Evolutionary conservation across 768 basidiomycete species (phyloP), one percentile per base, ranked within the genome.

Genomic region (Lactifluus hygrophoroides): DNA sequence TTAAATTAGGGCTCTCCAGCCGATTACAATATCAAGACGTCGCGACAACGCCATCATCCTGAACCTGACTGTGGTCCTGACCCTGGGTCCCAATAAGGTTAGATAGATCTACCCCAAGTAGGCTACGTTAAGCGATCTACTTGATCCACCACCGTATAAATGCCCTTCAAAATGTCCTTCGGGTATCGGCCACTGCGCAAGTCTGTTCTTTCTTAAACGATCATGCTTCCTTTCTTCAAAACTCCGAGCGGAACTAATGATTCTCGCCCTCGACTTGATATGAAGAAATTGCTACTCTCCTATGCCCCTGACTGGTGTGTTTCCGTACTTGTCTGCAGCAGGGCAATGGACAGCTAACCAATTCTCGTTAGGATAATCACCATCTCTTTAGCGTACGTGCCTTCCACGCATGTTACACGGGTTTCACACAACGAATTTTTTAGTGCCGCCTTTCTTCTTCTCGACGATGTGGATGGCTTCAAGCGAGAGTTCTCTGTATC

Each of bases 221-320:
- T 17, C 3, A 57, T 57, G 54, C 11, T 38, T 27, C 27, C 37
- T 9, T 51, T 56, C 38, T 44, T 60, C 14, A 37, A 30, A 44
- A 54, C 28, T 27, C 1, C 11, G 6, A 3, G 14, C 37, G 25
- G 37, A 6, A 16, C 38, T 7, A 13, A 14, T 13, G 25, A 25
- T 8, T 25, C 23, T 48, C 42, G 19, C 13, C 16, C 47, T 14
- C 25, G 23, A 21, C 9, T 27, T 2, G 47, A 60, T 30, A 55
- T 34, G 44, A 63, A n/a, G n/a, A n/a, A 75, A 57, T 69, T 88
- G 10, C 59, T 88, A 23, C 65, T 75, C 40, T 85, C 85, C 3
- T 90, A 91, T 71, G 78, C 80, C 23, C 85, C 86, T 0, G 89
- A 91, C 65, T 91, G 89, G 88, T 89, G 60, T 55, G 81, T 66